Conservation (phyloP, 345 rosid species). For the Arabis alpina region DNA sequence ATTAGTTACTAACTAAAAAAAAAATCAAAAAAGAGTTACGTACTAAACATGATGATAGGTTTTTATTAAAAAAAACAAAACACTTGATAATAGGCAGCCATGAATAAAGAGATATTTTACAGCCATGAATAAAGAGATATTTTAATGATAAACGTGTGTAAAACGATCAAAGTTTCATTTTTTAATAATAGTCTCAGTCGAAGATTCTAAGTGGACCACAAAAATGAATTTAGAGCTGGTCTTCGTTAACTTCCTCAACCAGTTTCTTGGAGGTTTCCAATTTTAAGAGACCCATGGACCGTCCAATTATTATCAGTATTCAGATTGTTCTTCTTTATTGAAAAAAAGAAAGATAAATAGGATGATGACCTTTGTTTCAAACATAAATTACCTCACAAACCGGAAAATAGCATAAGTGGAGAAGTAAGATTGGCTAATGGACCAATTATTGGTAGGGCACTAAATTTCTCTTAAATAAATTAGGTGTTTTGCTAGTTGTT, state of each 20-base stretch:
- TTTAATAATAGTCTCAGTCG: not conserved
- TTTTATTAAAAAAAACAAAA: too few species aligned
- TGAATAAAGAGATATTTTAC: too few species aligned
- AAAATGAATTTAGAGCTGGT: constrained; percentile 8
- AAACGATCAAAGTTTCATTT: too few species aligned
- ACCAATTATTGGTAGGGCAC: not conserved
- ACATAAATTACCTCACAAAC: not conserved
- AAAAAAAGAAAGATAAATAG: too few species aligned
- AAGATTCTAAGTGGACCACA: constrained; percentile 6
- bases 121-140: too few species aligned
- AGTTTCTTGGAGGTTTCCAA: constrained; percentile 26
- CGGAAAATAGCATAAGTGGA: not conserved
- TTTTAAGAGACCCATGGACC: not conserved
- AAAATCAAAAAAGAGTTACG: too few species aligned
- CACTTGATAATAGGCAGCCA: too few species aligned
- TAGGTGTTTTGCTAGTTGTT: constrained; percentile 12
- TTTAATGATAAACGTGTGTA: too few species aligned
- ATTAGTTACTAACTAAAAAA: too few species aligned
- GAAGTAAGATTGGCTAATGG: not conserved
- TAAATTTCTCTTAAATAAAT: not conserved
- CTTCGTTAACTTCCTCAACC: not conserved
- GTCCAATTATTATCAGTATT: not conserved
- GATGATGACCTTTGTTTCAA: not conserved
- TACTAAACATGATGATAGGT: too few species aligned
- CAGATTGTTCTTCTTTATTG: not conserved